phyloP scores from a whole-genome alignment of 352 stramenopile genomes.

The Globisporangium middletonii region DNA sequence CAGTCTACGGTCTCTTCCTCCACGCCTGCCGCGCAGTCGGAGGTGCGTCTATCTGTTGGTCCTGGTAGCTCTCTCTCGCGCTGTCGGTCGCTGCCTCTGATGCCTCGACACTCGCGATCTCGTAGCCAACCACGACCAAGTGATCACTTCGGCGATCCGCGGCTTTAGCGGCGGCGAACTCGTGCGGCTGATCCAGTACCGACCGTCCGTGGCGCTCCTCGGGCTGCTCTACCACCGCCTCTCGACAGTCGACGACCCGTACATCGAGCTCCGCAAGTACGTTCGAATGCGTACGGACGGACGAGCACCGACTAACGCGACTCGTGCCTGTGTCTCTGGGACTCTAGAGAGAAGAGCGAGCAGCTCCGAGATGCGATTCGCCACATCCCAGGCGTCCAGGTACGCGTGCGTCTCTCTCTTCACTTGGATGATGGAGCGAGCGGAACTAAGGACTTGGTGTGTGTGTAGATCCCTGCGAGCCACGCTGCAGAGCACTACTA shows the following conservation, averaged over 20 bases:
- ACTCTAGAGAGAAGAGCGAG: slow-evolving; percentile 56
- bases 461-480: slow-evolving; percentile 46
- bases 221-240: slow-evolving; percentile 62
- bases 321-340: neutral
- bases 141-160: slow-evolving; percentile 80
- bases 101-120: neutral
- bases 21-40: slow-evolving; percentile 50
- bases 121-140: slow-evolving; percentile 63
- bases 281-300: slow-evolving; percentile 3
- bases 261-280: slow-evolving; percentile 66
- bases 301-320: neutral
- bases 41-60: slow-evolving; percentile 19
- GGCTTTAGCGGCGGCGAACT: slow-evolving; percentile 76
- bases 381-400: slow-evolving; percentile 49
- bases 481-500: slow-evolving; percentile 66
- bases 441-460: neutral
- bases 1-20: slow-evolving; percentile 70
- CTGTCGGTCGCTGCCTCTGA: neutral
- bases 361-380: slow-evolving; percentile 44
- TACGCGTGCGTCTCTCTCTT: slow-evolving; percentile 11
- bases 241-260: slow-evolving; percentile 59
- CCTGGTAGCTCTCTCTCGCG: neutral
- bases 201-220: slow-evolving; percentile 73
- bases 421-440: too few species aligned
- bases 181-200: slow-evolving; percentile 67